Evolutionary conservation across 441 rosid species (phyloP), one percentile per base, ranked within the genome.

Genomic region (Cnidoscolus chayamansa): DNA sequence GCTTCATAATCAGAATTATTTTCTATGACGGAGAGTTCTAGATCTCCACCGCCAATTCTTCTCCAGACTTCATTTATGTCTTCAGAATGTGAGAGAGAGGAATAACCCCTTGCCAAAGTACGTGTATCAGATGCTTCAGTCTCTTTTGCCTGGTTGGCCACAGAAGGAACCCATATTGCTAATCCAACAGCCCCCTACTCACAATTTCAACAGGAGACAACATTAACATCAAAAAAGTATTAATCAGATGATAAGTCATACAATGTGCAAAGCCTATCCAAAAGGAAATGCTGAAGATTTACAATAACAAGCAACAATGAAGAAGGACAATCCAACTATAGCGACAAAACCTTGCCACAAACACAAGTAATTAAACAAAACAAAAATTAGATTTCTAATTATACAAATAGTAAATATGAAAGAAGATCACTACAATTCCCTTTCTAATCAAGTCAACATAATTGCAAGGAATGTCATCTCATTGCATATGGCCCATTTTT

Each of bases 141-240:
- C 77, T 90, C 98, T 89, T 85, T 93, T 67, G 72, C 78, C 68
- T 87, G 97, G 83, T 93, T 92, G 80, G 90, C 73, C 77, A 94
- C 96, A 55, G 99, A 94, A 57, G 99, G 97, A 72, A 94, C 99
- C 97, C 99, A 94, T 83, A 94, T 94, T 43, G 97, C 97, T 77
- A 94, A 85, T 73, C 99, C 99, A 78, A 94, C 97, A 65, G 99
- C 97, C 70, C 99, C 99, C 97, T 94, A 79, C 47, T 70, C 17
- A 66, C 75, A 71, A 35, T 48, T 54, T 31, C 16, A 55, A 53
- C 19, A 68, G 40, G 62, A 66, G 15, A 19, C 4, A 43, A 30
- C 48, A 16, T 40, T 30, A 49, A 51, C 53, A 35, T 19, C 11
- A 61, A 48, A 50, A 7, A 10, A 17, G 17, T 70, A 30, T 35